Conservation (phyloP, 352 stramenopile species). For the Globisporangium paddicum region DNA sequence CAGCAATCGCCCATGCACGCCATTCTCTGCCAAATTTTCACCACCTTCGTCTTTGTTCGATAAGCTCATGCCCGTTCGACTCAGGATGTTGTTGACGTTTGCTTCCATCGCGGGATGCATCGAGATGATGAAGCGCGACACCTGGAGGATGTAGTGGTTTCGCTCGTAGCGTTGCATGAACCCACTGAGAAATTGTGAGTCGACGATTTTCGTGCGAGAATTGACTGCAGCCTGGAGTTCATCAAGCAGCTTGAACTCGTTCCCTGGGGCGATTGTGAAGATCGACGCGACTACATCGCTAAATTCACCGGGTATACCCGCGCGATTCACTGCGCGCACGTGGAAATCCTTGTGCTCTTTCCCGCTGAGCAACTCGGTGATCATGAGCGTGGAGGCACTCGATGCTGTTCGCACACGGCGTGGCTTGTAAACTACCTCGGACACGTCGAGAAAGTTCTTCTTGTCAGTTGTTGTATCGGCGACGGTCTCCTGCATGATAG, state of each 20-base stretch:
- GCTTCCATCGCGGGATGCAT: constrained; percentile 42
- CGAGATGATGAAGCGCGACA: constrained; percentile 59
- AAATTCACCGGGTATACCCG: constrained; percentile 50
- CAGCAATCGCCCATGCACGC: constrained; percentile 3
- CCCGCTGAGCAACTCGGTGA: constrained; percentile 50
- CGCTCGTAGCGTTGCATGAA: constrained; percentile 81
- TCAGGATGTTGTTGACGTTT: constrained; percentile 53
- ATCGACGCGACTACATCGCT: constrained; percentile 44
- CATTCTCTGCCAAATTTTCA: constrained; percentile 6
- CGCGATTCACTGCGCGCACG: constrained; percentile 51
- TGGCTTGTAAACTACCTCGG: constrained; percentile 50
- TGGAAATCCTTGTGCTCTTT: constrained; percentile 64
- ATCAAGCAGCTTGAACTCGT: constrained; percentile 64
- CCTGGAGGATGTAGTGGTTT: constrained; percentile 58
- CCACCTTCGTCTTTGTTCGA: not conserved
- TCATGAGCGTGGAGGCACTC: constrained; percentile 23
- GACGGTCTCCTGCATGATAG: constrained; percentile 47
- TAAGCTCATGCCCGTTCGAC: constrained; percentile 3
- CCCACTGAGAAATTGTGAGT: constrained; percentile 74
- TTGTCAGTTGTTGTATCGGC: constrained; percentile 12
- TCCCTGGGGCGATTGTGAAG: constrained; percentile 60
- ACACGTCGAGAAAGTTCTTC: constrained; percentile 48
- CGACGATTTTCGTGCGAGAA: constrained; percentile 51
- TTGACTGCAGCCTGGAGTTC: constrained; percentile 79
- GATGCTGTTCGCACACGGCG: constrained; percentile 50